These are phyloP conservation scores for Mesembryanthemum crystallinum DNA, from an alignment of 148 eudicot genomes.

Conservation along the genomic window DNA sequence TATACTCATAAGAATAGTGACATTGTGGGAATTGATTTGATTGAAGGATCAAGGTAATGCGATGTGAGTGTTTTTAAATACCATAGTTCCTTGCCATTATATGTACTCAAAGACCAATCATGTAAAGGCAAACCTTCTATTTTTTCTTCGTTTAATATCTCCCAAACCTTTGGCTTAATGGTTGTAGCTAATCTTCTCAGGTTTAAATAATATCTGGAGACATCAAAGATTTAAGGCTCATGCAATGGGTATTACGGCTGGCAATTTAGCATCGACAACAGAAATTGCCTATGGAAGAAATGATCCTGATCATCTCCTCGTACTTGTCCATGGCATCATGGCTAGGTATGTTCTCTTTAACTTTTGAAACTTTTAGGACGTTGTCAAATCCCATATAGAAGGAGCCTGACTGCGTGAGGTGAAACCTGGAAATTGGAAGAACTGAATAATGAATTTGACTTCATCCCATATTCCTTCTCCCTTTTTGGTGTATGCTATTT, in stretches of 20 bases:
- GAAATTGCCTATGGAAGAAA: conserved; percentile 29
- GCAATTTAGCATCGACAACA: conserved; percentile 37
- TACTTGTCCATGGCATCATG: conserved; percentile 85
- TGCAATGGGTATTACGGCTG: conserved; percentile 55
- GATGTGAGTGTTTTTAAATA: background rate
- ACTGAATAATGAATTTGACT: background rate
- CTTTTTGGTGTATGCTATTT: background rate
- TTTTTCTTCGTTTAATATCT: background rate
- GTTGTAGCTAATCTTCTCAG: conserved; percentile 31
- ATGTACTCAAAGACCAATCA: background rate
- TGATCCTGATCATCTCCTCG: conserved; percentile 78
- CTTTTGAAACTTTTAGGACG: background rate
- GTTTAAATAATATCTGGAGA: conserved; percentile 39
- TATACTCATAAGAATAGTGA: background rate
- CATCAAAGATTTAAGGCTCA: conserved; percentile 40
- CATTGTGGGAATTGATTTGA: background rate
- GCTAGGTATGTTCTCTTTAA: conserved; percentile 47
- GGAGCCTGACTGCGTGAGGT: background rate
- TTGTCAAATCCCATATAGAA: too few species aligned
- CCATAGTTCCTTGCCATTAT: background rate
- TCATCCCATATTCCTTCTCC: background rate
- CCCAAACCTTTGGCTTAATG: background rate
- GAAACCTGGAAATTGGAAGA: background rate
- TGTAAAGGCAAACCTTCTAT: background rate
- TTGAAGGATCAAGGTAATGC: conserved; percentile 3